Conservation (phyloP, 2,329 filamentous ascomycete species). For the Cercospora zeina region DNA sequence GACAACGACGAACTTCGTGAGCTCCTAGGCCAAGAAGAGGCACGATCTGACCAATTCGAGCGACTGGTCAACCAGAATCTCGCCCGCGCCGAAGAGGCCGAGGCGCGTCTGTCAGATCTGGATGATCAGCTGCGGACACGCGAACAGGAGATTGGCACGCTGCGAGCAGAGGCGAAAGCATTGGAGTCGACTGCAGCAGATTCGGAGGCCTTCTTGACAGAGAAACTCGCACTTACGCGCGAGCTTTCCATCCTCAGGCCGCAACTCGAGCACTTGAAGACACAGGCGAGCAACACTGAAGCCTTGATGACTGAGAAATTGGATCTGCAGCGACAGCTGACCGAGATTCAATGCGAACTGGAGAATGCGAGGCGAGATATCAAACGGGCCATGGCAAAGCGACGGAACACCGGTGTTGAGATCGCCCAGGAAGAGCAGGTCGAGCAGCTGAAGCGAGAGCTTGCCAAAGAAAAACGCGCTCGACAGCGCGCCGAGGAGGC, state of each 20-base stretch:
- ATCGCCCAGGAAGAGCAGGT: conserved; percentile 45
- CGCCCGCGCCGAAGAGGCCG: conserved; percentile 51
- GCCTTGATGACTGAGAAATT: conserved; percentile 75
- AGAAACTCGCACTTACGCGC: conserved; percentile 62
- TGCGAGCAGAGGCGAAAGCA: conserved; percentile 70
- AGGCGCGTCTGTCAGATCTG: conserved; percentile 46
- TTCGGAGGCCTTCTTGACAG: conserved; percentile 67
- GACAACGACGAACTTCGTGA: conserved; percentile 70
- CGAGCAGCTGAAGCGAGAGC: conserved; percentile 50
- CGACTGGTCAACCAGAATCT: conserved; percentile 52
- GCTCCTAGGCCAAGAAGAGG: conserved; percentile 61
- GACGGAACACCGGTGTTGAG: conserved; percentile 52
- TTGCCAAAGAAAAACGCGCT: conserved; percentile 50
- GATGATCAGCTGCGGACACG: conserved; percentile 55
- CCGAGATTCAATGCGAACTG: conserved; percentile 74
- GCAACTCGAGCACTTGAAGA: conserved; percentile 62
- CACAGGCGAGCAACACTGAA: conserved; percentile 63
- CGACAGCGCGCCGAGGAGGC: conserved; percentile 46
- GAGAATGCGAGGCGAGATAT: conserved; percentile 76
- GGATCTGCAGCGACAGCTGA: conserved; percentile 74
- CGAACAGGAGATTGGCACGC: conserved; percentile 56
- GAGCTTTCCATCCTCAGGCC: conserved; percentile 61
- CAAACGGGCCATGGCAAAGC: conserved; percentile 57
- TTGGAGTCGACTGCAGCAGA: conserved; percentile 67
- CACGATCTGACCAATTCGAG: conserved; percentile 59